A percentile compares a stretch with the other conserved stretches of the same genome.
Evolutionary conservation across 225 moss, liverwort and hornwort species (phyloP).

Genomic region (Polytrichum commune): DNA sequence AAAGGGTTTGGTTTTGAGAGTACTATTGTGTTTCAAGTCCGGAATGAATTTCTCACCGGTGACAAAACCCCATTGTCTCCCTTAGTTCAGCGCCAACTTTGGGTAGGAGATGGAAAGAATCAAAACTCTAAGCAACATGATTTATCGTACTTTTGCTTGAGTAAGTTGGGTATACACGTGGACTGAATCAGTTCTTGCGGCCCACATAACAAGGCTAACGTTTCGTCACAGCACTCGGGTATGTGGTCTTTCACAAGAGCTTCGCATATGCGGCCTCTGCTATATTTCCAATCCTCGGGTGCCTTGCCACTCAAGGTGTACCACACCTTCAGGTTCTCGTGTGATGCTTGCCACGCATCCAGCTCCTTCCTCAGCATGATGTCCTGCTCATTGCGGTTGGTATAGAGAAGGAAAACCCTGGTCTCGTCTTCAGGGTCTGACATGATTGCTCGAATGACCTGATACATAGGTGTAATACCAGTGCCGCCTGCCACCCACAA

Average conservation of each 20-base stretch:
- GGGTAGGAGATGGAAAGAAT: slow-evolving; percentile 13
- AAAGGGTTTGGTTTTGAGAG: too few species aligned
- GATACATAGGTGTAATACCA: slow-evolving; percentile 90
- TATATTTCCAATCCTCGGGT: slow-evolving; percentile 36
- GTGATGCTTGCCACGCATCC: slow-evolving; percentile 54
- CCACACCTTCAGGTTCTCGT: slow-evolving; percentile 57
- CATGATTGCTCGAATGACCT: slow-evolving; percentile 74
- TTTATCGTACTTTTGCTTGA: slow-evolving; percentile 32
- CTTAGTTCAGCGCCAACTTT: too few species aligned
- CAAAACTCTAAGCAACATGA: slow-evolving; percentile 44
- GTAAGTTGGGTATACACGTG: slow-evolving; percentile 39
- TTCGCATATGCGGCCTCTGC: slow-evolving; percentile 49
- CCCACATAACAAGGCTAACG: slow-evolving; percentile 66
- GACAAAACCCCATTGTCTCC: too few species aligned
- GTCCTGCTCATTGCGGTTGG: slow-evolving; percentile 58
- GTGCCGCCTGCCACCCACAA: slow-evolving; percentile 76
- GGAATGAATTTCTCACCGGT: too few species aligned
- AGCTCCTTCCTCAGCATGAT: slow-evolving; percentile 72
- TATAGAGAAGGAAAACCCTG: slow-evolving; percentile 56
- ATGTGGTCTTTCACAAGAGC: slow-evolving; percentile 57
- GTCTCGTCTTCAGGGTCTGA: slow-evolving; percentile 63
- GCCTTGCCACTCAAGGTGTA: slow-evolving; percentile 60
- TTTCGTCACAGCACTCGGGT: slow-evolving; percentile 23
- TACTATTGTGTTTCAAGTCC: too few species aligned
- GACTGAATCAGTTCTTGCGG: slow-evolving; percentile 42